Base-by-base conservation (phyloP, 257 asterid genomes). In the Datura wrightii region DNA sequence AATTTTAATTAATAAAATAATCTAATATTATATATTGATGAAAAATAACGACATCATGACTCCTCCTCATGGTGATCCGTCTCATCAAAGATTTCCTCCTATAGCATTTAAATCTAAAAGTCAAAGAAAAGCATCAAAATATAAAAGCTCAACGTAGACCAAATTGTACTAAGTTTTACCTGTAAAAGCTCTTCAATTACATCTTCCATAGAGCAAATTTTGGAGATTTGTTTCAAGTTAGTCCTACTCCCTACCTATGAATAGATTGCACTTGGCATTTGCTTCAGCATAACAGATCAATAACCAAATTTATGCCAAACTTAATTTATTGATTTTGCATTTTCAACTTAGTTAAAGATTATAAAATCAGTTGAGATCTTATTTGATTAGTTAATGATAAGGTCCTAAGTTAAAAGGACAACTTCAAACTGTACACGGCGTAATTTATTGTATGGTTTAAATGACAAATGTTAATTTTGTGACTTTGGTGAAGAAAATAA, bases 291-390 rank as follows among this genome's bases (percentile, higher is more conserved):
- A 8, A 24, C 6, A 24, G 9, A 19, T 62, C 5, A 62, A 62
- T 24, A 31, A 62, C 70, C 70, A 62, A 59, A 62, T 62, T 31
- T 63, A 63, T 63, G 69, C 69, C 39, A 60, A 59, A 60, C 69
- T 63, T 31, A 19, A 3, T 60, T 14, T 63, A 34, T 11, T 63
- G 44, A 63, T 4, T 34, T 63, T 5, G 18, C 71, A 31, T 24
- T 31, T 63, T 63, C 44, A 63, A n/a, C 9, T 9, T 2, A 63
- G 44, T 63, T 24, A 31, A 31, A 63, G 37, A 34, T 34, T 18
- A 63, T 63, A 34, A 63, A 63, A 63, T 19, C 8, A 19, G 37
- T 19, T 60, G 37, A 60, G 67, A 60, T 19, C 14, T 19, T 60
- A 60, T 34, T 59, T 59, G 31, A 59, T 19, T 59, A n/a, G 37